A percentile compares a stretch with the other conserved stretches of the same genome.
phyloP scores from a whole-genome alignment of 345 rosid species.

The Carallia brachiata region DNA sequence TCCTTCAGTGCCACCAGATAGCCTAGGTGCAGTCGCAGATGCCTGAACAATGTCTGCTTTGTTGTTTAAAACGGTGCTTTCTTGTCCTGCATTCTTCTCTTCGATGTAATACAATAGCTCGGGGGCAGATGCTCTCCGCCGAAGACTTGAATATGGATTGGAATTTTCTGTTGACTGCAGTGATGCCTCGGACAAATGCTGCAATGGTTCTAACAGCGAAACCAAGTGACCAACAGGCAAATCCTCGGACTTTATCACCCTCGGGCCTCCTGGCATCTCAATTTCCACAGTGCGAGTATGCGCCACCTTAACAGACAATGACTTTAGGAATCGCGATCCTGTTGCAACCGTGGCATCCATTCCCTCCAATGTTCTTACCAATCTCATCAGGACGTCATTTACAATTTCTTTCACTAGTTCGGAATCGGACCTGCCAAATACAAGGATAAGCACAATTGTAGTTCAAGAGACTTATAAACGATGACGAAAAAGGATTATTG shows the following conservation, averaged over 20 bases:
- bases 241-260: background rate
- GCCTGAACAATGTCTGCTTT: background rate
- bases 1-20: background rate
- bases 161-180: slow-evolving; percentile 54
- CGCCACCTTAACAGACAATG: background rate
- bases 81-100: background rate
- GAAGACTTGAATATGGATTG: slow-evolving; percentile 51
- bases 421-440: background rate
- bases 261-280: slow-evolving; percentile 21
- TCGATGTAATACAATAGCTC: slow-evolving; percentile 36
- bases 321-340: too few relatives aligned
- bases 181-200: slow-evolving; percentile 66
- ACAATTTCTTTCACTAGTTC: background rate
- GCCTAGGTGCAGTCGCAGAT: background rate
- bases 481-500: too few relatives aligned
- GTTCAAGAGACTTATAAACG: too few relatives aligned
- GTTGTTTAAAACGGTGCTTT: background rate
- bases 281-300: background rate
- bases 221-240: slow-evolving; percentile 11
- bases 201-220: slow-evolving; percentile 41
- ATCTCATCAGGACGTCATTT: background rate
- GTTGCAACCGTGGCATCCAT: background rate
- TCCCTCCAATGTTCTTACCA: background rate
- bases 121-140: slow-evolving; percentile 58
- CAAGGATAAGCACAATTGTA: background rate